Evolutionary conservation across 2,329 filamentous ascomycete genomes (phyloP), one percentile per base, ranked within the genome.

Genomic region (Ophiostoma tasmaniense): DNA sequence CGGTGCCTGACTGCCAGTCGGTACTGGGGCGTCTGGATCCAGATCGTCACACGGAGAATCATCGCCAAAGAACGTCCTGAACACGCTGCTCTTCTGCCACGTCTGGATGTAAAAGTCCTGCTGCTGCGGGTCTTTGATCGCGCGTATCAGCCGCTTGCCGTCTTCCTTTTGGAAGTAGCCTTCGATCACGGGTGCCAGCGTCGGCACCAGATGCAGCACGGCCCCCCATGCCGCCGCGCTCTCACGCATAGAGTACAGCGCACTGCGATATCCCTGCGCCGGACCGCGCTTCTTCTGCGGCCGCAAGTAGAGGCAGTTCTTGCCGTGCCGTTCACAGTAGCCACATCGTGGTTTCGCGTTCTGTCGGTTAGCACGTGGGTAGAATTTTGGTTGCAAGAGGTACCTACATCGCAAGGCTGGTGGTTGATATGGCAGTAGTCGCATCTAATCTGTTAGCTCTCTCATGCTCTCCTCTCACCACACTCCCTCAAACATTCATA

Each of bases 381-480:
- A 55, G 22, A 17, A 33, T 17, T 25, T 37, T 22, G 17, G 6
- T 10, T 22, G 25, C n/a, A 22, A 22, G 14, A 37, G 17, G n/a
- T n/a, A 69, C 72, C 3, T 65, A 73, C 72, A 74, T 82, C 81
- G 73, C 81, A 82, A 6, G 81, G 80, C 74, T 82, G 80, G 71
- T 82, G 80, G 73, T 82, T 81, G 67, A 80, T 78, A 71, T 82
- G 81, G 71, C 80, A 82, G 64, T 80, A 81, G 75, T 82, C 80
- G 74, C 80, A 82, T 67, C 81, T 82, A 69, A 52, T 4, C 45
- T n/a, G 64, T 66, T 45, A 68, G 66, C 42, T 37, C 13, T n/a
- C 37, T 39, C 37, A 28, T 28, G 7, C 6, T 62, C 59, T 33
- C 28, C 20, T 17, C 13, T 55, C 50, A 22, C 10, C 7, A n/a